Evolutionary conservation across 2,329 filamentous ascomycete genomes (phyloP).

Genomic region (Cladophialophora chaetospira): DNA sequence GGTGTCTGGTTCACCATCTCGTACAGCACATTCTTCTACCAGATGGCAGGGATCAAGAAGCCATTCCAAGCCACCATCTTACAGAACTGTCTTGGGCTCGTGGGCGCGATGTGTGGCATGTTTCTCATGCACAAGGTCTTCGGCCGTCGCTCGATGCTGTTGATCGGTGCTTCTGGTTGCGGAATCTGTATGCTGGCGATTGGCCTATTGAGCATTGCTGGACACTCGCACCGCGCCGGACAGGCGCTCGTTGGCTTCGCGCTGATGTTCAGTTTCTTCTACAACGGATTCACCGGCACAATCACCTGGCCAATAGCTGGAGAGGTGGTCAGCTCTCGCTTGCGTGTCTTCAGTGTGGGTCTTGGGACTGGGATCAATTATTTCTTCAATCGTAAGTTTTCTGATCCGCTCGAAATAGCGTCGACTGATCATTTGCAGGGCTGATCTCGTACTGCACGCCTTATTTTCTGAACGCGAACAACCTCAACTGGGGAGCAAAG

Average conservation of each 20-base stretch:
- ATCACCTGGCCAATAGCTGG: slow-evolving; percentile 44
- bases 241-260: slow-evolving; percentile 45
- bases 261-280: slow-evolving; percentile 41
- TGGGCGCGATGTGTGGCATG: slow-evolving; percentile 43
- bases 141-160: slow-evolving; percentile 34
- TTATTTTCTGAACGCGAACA: slow-evolving; percentile 43
- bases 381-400: slow-evolving; percentile 37
- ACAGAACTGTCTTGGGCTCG: slow-evolving; percentile 38
- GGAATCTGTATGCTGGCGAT: slow-evolving; percentile 42
- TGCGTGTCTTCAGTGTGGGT: slow-evolving; percentile 43
- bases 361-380: slow-evolving; percentile 47
- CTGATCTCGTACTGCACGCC: slow-evolving; percentile 45
- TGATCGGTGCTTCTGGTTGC: slow-evolving; percentile 40
- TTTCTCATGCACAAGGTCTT: slow-evolving; percentile 41
- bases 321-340: slow-evolving; percentile 43
- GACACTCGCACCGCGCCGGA: slow-evolving; percentile 39
- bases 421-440: slow-evolving; percentile 25
- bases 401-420: background rate
- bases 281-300: slow-evolving; percentile 43
- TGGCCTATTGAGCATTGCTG: slow-evolving; percentile 42
- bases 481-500: slow-evolving; percentile 48
- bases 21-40: slow-evolving; percentile 57
- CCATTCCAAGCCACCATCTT: slow-evolving; percentile 38
- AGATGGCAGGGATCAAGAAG: slow-evolving; percentile 34
- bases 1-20: slow-evolving; percentile 23